Percentiles rank a stretch among this genome's conserved stretches.
Conservation (phyloP, 2,329 filamentous ascomycete species). For the Microdochium nivale region DNA sequence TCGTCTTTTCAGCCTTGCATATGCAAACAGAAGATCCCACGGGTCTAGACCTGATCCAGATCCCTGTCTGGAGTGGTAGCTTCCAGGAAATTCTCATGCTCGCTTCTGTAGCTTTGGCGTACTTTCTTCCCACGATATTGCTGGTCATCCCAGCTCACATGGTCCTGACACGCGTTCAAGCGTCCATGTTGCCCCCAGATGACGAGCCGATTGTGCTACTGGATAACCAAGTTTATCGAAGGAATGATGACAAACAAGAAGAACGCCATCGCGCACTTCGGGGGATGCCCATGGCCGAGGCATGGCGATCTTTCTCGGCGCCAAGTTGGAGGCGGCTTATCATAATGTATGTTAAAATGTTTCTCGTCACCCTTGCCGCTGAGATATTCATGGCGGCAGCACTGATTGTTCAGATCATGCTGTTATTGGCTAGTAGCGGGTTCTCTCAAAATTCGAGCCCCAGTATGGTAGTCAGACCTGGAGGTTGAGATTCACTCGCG, state of each 20-base stretch:
- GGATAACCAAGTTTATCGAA: conserved; percentile 68
- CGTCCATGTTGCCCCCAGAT: conserved; percentile 72
- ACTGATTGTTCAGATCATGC: conserved; percentile 16
- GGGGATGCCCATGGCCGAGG: conserved; percentile 64
- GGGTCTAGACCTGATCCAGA: conserved; percentile 22
- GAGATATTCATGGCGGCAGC: conserved; percentile 35
- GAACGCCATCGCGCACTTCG: conserved; percentile 51
- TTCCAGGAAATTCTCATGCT: conserved; percentile 28
- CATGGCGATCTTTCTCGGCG: conserved; percentile 67
- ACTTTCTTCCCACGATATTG: conserved; percentile 42
- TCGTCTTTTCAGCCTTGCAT: conserved; percentile 33
- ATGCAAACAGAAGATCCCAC: conserved; percentile 25
- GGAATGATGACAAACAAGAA: conserved; percentile 25
- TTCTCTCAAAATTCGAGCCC: too few species aligned
- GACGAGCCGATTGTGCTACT: conserved; percentile 78
- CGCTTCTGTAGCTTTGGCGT: conserved; percentile 29
- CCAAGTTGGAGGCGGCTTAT: conserved; percentile 61
- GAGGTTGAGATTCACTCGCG: too few species aligned
- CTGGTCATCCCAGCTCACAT: conserved; percentile 66
- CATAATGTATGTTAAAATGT: conserved; percentile 63
- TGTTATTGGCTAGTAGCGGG: conserved; percentile 11
- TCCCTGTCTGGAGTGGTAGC: conserved; percentile 12
- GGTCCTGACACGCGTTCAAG: conserved; percentile 71
- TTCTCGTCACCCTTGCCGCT: conserved; percentile 40
- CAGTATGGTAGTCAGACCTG: too few species aligned